These are phyloP conservation scores for Knoxia roxburghii DNA, from an alignment of 257 asterid species.

Conservation along the genomic window DNA sequence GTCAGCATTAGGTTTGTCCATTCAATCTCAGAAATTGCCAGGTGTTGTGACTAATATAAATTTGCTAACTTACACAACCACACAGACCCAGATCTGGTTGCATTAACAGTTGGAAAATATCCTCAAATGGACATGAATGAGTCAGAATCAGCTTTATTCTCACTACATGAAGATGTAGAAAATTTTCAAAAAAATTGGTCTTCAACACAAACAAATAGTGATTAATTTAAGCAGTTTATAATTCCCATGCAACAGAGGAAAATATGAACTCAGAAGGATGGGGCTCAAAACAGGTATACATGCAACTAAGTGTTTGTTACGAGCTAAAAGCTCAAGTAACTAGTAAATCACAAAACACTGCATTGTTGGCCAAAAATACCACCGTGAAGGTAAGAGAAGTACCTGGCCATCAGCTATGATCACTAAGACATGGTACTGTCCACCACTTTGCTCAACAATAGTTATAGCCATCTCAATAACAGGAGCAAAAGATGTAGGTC, in stretches of 20 bases:
- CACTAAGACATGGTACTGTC: constrained; percentile 85
- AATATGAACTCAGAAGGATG: not conserved
- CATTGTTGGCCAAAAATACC: not conserved
- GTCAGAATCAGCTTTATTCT: not conserved
- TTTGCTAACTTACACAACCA: not conserved
- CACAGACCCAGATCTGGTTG: not conserved
- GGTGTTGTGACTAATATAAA: not conserved
- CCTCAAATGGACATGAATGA: not conserved
- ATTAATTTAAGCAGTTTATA: not conserved
- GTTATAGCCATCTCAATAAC: constrained; percentile 81
- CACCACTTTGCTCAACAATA: constrained; percentile 83
- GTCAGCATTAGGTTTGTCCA: not conserved
- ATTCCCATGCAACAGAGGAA: not conserved
- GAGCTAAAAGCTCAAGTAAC: not conserved
- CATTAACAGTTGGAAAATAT: not conserved
- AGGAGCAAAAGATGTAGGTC: constrained; percentile 95
- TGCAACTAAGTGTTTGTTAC: not conserved
- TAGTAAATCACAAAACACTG: not conserved
- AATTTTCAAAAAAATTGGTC: not conserved
- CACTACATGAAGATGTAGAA: no score
- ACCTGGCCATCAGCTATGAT: constrained; percentile 96
- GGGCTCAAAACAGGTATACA: not conserved
- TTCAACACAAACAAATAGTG: not conserved
- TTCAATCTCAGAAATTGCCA: not conserved
- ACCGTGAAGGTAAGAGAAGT: constrained; percentile 1